These are phyloP conservation scores for Microthlaspi erraticum DNA, from an alignment of 345 rosid species.

Conservation along the genomic window DNA sequence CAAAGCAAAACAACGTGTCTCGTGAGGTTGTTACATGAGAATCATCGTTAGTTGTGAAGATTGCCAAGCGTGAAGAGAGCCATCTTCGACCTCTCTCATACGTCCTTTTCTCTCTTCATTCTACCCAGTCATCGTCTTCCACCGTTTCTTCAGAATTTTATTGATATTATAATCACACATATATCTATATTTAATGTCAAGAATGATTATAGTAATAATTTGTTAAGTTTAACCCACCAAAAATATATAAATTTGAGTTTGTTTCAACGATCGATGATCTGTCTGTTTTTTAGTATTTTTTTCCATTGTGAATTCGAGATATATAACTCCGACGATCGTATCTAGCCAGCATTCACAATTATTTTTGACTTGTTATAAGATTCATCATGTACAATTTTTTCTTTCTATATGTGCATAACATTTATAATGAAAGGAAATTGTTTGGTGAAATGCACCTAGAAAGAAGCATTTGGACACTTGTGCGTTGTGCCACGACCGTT, in stretches of 20 bases:
- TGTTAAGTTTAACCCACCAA: neutral
- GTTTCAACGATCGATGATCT: neutral
- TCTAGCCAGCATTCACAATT: neutral
- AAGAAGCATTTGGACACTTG: slow-evolving; percentile 3
- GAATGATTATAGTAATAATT: too few species aligned
- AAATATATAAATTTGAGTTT: neutral
- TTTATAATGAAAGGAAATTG: neutral
- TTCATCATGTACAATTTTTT: neutral
- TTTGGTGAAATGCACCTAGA: slow-evolving; percentile 24
- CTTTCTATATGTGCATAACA: neutral
- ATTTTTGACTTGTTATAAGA: neutral
- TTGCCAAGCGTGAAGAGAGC: slow-evolving; percentile 34
- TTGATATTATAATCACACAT: neutral
- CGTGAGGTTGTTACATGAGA: slow-evolving; percentile 17
- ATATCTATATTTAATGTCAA: too few species aligned
- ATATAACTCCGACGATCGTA: neutral
- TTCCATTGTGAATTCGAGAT: neutral
- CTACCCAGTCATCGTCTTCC: slow-evolving; percentile 5
- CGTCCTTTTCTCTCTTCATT: slow-evolving; percentile 24
- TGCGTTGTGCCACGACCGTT: slow-evolving; percentile 29
- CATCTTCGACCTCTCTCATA: slow-evolving; percentile 16
- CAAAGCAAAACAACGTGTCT: slow-evolving; percentile 33
- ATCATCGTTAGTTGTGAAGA: slow-evolving; percentile 32
- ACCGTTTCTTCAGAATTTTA: neutral
- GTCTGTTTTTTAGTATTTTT: neutral